Conservation (phyloP, 192 early-diverging fungal genomes). For the Coemansia sp. region DNA sequence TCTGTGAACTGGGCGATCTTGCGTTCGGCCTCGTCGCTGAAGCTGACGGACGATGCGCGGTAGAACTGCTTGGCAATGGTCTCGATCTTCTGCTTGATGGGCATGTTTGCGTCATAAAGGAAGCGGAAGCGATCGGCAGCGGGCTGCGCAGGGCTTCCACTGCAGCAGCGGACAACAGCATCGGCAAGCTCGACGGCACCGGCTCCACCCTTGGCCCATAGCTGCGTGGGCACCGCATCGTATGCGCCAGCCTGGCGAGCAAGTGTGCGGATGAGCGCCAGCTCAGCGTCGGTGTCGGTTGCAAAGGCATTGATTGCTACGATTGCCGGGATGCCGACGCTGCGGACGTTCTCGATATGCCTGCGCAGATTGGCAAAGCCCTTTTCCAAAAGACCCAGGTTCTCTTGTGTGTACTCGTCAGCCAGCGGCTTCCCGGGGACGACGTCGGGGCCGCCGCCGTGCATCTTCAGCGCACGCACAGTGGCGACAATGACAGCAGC, state of each 20-base stretch:
- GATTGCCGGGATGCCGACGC: conserved; percentile 87
- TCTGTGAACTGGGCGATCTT: conserved; percentile 89
- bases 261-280: conserved; percentile 71
- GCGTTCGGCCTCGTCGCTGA: conserved; percentile 78
- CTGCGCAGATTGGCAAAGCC: conserved; percentile 87
- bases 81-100: conserved; percentile 92
- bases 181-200: conserved; percentile 88
- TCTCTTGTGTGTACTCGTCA: conserved; percentile 86
- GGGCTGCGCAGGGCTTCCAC: conserved; percentile 7
- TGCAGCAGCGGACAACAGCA: conserved; percentile 79
- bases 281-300: conserved; percentile 85
- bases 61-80: conserved; percentile 92
- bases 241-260: conserved; percentile 85
- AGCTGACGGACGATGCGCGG: conserved; percentile 89
- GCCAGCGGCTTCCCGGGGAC: conserved; percentile 87
- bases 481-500: conserved; percentile 94
- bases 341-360: conserved; percentile 90
- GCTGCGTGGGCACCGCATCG: conserved; percentile 85
- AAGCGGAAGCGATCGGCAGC: conserved; percentile 68
- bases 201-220: conserved; percentile 92
- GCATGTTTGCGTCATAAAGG: conserved; percentile 79
- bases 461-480: conserved; percentile 94
- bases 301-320: conserved; percentile 92
- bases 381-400: conserved; percentile 79
- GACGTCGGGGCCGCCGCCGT: conserved; percentile 94